phyloP scores from a whole-genome alignment of 1,139 yeast genomes.

The Suhomyces yuchorum region DNA sequence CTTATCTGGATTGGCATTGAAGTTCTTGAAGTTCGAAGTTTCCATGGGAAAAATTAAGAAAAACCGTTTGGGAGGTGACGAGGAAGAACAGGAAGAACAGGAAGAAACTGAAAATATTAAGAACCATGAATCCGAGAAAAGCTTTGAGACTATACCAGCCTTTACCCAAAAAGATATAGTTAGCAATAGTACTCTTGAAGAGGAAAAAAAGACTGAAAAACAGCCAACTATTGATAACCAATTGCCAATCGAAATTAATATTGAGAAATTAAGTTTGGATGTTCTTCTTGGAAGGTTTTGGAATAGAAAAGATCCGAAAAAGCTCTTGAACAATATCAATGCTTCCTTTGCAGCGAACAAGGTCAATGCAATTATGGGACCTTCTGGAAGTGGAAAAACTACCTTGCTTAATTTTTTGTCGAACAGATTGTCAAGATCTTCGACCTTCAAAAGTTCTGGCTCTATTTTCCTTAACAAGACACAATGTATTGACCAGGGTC shows the following conservation, averaged over 20 bases:
- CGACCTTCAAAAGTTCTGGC: constrained; percentile 19
- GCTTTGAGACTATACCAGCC: not conserved
- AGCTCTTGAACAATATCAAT: constrained; percentile 20
- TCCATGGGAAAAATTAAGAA: constrained; percentile 49
- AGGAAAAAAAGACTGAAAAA: not conserved
- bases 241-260: constrained; percentile 17
- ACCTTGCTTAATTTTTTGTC: constrained; percentile 26
- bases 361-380: constrained; percentile 32
- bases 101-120: not conserved
- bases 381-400: constrained; percentile 31
- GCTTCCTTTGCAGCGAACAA: constrained; percentile 22
- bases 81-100: constrained; percentile 19
- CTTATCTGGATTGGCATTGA: constrained; percentile 49
- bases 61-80: constrained; percentile 35
- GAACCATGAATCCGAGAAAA: constrained; percentile 2
- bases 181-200: not conserved
- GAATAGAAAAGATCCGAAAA: constrained; percentile 7
- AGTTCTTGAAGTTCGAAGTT: constrained; percentile 54
- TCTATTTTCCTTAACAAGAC: constrained; percentile 17
- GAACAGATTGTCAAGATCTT: constrained; percentile 17
- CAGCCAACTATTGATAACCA: not conserved
- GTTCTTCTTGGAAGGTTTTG: constrained; percentile 15
- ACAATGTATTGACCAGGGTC: constrained; percentile 17
- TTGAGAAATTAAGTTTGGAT: constrained; percentile 25
- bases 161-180: not conserved